Conservation (phyloP, 371 early-diverging fungal species). For the Mucor saturninus region DNA sequence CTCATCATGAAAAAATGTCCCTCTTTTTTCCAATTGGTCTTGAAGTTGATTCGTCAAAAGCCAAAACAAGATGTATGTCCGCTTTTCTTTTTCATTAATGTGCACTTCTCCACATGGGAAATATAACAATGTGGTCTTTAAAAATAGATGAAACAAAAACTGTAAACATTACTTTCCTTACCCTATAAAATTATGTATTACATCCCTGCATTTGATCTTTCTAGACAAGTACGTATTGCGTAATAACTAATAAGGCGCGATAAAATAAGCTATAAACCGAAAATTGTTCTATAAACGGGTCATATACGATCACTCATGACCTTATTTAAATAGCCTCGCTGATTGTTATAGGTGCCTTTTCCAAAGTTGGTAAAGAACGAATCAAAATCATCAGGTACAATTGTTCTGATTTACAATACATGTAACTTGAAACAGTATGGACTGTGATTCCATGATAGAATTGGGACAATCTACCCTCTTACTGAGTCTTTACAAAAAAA, state of each 20-base stretch:
- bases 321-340: neutral
- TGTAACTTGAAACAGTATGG: too few relatives aligned
- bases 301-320: neutral
- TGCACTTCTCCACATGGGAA: neutral
- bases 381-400: too few relatives aligned
- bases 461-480: too few relatives aligned
- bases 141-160: neutral
- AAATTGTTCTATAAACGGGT: neutral
- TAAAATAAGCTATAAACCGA: neutral
- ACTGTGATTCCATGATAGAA: too few relatives aligned
- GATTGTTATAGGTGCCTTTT: too few relatives aligned
- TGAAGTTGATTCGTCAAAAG: neutral
- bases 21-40: neutral
- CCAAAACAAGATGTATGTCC: neutral
- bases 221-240: too few relatives aligned
- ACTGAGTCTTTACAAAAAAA: too few relatives aligned
- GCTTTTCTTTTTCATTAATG: neutral
- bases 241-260: too few relatives aligned
- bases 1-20: neutral
- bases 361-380: too few relatives aligned
- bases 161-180: neutral
- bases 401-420: too few relatives aligned
- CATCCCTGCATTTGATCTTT: too few relatives aligned
- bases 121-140: neutral
- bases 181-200: too few relatives aligned